phyloP scores from a whole-genome alignment of 2,329 filamentous ascomycete genomes.

The Calycina marina region DNA sequence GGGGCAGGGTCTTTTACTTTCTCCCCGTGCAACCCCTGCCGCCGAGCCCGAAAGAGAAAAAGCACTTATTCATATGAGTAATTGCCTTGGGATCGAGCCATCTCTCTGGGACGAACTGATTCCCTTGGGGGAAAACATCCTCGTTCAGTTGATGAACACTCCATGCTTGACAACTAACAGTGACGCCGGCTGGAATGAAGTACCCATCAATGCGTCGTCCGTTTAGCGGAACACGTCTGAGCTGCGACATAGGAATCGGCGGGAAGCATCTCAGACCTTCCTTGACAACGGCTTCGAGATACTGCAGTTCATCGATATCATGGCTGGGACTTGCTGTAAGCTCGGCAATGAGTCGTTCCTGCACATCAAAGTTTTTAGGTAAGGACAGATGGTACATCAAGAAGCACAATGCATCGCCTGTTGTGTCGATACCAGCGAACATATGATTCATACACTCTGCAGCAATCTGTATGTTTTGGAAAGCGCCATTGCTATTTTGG shows the following conservation, averaged over 20 bases:
- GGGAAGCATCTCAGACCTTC: conserved; percentile 5
- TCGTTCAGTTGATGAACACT: too few relatives aligned
- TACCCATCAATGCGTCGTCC: background rate
- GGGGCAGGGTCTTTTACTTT: too few relatives aligned
- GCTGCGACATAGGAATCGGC: background rate
- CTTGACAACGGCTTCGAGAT: conserved; percentile 5
- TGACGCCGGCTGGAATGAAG: background rate
- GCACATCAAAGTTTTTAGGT: conserved; percentile 35
- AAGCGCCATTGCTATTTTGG: conserved; percentile 32
- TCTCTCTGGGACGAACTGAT: conserved; percentile 64
- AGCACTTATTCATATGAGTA: conserved; percentile 46
- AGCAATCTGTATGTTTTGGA: conserved; percentile 33
- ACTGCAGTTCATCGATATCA: background rate
- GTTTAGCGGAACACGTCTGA: background rate
- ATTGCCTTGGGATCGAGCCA: conserved; percentile 69
- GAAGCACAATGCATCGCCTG: conserved; percentile 54
- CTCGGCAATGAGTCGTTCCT: conserved; percentile 38
- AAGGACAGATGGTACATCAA: conserved; percentile 58
- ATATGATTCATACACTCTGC: conserved; percentile 60
- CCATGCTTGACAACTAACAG: too few relatives aligned
- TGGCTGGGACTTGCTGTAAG: conserved; percentile 27
- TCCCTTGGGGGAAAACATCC: conserved; percentile 63
- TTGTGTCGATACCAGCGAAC: conserved; percentile 57
- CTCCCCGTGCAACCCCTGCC: conserved; percentile 52
- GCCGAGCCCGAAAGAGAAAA: conserved; percentile 53